Conservation (phyloP, 495 filamentous ascomycete species). For the Aspergillus incahuasiensis region DNA sequence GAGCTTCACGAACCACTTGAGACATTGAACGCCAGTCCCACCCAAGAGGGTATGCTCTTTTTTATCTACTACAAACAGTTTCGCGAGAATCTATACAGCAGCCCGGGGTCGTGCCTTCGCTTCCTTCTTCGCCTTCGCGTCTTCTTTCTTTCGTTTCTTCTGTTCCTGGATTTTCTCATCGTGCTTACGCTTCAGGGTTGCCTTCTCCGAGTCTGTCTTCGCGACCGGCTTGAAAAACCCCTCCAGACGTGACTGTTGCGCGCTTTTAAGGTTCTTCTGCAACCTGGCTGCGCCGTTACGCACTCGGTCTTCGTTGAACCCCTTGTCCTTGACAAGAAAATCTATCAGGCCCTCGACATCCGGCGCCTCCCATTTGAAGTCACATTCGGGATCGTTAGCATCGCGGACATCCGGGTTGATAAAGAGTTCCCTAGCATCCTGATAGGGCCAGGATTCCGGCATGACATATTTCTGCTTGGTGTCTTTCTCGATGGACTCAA, state of each 20-base stretch:
- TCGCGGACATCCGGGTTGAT: slow-evolving; percentile 79
- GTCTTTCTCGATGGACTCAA: slow-evolving; percentile 71
- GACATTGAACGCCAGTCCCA: not conserved
- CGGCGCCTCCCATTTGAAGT: slow-evolving; percentile 96
- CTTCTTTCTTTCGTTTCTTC: slow-evolving; percentile 90
- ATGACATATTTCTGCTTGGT: slow-evolving; percentile 73
- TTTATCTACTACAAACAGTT: not conserved
- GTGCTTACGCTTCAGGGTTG: slow-evolving; percentile 81
- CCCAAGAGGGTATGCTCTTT: not conserved
- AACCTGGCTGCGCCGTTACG: slow-evolving; percentile 68
- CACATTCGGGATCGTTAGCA: slow-evolving; percentile 81
- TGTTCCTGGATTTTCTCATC: slow-evolving; percentile 83
- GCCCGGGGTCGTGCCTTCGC: slow-evolving; percentile 82
- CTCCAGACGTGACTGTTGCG: slow-evolving; percentile 87
- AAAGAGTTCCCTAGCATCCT: slow-evolving; percentile 89
- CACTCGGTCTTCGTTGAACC: slow-evolving; percentile 92
- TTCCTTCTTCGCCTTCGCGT: slow-evolving; percentile 82
- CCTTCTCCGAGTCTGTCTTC: slow-evolving; percentile 79
- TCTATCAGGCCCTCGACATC: slow-evolving; percentile 83
- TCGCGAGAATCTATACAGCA: slow-evolving; percentile 38
- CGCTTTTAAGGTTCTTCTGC: slow-evolving; percentile 80
- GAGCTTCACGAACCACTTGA: not conserved
- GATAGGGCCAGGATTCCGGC: slow-evolving; percentile 89
- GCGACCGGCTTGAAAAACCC: slow-evolving; percentile 97
- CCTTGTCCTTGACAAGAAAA: slow-evolving; percentile 89